Percentiles rank a stretch among this genome's conserved stretches.
Evolutionary conservation across 2,329 filamentous ascomycete genomes (phyloP).

Genomic region (Coniochaeta pulveracea): DNA sequence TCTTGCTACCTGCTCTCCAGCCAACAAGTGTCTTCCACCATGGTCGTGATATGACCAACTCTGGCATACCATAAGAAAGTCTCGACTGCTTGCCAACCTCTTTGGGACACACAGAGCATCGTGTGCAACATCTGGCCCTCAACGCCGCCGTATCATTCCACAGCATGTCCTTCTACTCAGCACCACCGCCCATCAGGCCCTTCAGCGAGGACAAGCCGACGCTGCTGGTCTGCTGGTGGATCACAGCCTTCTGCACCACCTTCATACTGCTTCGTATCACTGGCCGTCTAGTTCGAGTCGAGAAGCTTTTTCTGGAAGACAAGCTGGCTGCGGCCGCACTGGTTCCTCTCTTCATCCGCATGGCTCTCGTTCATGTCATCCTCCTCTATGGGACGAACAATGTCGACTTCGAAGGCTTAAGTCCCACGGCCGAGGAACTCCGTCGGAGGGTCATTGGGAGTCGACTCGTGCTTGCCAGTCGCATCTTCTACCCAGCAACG

Average conservation of each 20-base stretch:
- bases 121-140: too few relatives aligned
- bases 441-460: conserved; percentile 60
- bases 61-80: too few relatives aligned
- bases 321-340: conserved; percentile 71
- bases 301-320: conserved; percentile 79
- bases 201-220: conserved; percentile 65
- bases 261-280: conserved; percentile 72
- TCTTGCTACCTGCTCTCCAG: too few relatives aligned
- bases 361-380: conserved; percentile 77
- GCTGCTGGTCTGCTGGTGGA: conserved; percentile 91
- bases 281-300: conserved; percentile 77
- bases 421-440: conserved; percentile 35
- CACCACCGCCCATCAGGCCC: conserved; percentile 33
- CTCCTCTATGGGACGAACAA: conserved; percentile 88
- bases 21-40: too few relatives aligned
- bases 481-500: conserved; percentile 83
- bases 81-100: too few relatives aligned
- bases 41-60: too few relatives aligned
- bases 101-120: too few relatives aligned
- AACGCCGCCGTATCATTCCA: too few relatives aligned
- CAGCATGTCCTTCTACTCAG: conserved; percentile 47
- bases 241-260: conserved; percentile 65
- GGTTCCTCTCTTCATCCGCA: conserved; percentile 69
- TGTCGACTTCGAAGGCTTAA: conserved; percentile 43
- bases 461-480: conserved; percentile 65